Evolutionary conservation across 2,329 filamentous ascomycete genomes (phyloP), one percentile per base, ranked within the genome.

Genomic region (Didymosphaeria variabile): DNA sequence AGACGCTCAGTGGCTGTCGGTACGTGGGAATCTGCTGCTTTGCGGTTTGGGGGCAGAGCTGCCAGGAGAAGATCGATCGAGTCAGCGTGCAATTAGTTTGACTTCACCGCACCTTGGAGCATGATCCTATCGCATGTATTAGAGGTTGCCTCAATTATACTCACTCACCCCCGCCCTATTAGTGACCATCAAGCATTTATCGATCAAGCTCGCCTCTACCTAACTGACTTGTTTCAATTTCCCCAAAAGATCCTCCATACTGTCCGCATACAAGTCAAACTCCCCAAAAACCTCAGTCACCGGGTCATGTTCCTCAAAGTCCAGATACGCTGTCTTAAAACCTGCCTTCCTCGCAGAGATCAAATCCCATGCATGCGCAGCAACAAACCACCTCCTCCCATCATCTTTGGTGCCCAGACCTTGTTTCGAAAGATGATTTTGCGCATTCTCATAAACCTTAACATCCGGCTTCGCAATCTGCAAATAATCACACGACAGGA

Each of bases 351-450:
- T 53, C 21, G 50, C 50, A 3, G 50, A 8, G 31, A 53, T 53
- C 21, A 53, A 34, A 31, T 53, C 50, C 50, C 50, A 53, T 19
- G 50, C 50, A 53, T 53, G 50, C 32, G 50, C 50, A 26, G 50
- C 50, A 42, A 53, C 34, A 23, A 42, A 53, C 50, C 50, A 53
- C 36, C 50, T 53, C 34, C 13, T 29, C 32, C 50, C 34, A 31
- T 42, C 34, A 10, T 42, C 36, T 29, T 15, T 38, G 4, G n/a
- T 40, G 4, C 50, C 50, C 21, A 42, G 19, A 6, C 50, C 50
- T 21, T 53, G 50, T n/a, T 53, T 53, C 5, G 50, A 53, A n/a
- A 53, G 34, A 29, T 53, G 34, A 29, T n/a, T 53, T 21, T 53
- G 50, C 34, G 50, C 34, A 12, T 53, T 53, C 50, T 53, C 50